These are phyloP conservation scores for Phytophthora citricola DNA, from an alignment of 352 stramenopile species.

Conservation along the genomic window DNA sequence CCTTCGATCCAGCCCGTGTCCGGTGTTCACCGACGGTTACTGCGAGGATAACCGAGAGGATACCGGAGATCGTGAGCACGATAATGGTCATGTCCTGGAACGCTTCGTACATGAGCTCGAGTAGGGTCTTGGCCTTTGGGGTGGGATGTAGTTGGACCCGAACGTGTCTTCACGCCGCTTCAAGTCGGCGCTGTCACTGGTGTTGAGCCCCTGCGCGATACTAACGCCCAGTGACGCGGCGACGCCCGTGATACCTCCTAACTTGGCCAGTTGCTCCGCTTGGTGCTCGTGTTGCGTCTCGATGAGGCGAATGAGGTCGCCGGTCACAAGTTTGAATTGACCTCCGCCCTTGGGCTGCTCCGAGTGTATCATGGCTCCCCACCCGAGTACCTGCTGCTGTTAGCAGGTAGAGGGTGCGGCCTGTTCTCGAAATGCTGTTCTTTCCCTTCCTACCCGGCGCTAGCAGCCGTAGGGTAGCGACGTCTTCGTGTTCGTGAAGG, in stretches of 20 bases:
- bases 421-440: conserved; percentile 7
- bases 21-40: conserved; percentile 62
- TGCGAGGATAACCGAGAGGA: conserved; percentile 62
- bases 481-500: conserved; percentile 17
- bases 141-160: conserved; percentile 75
- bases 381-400: conserved; percentile 16
- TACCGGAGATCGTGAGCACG: conserved; percentile 57
- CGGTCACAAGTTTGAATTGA: conserved; percentile 54
- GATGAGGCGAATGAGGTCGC: conserved; percentile 73
- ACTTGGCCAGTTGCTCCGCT: conserved; percentile 55
- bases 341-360: conserved; percentile 34
- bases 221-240: conserved; percentile 52
- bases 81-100: conserved; percentile 87
- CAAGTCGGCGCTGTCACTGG: conserved; percentile 50
- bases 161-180: conserved; percentile 62
- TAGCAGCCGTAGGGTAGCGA: not conserved
- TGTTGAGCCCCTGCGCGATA: conserved; percentile 57
- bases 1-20: conserved; percentile 91
- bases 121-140: conserved; percentile 54
- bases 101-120: conserved; percentile 91
- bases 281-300: conserved; percentile 73
- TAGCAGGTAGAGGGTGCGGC: conserved; percentile 11
- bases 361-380: conserved; percentile 39
- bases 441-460: not conserved
- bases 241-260: conserved; percentile 67